Evolutionary conservation across 2,329 filamentous ascomycete species (phyloP).

Genomic region (Didymella sp.): DNA sequence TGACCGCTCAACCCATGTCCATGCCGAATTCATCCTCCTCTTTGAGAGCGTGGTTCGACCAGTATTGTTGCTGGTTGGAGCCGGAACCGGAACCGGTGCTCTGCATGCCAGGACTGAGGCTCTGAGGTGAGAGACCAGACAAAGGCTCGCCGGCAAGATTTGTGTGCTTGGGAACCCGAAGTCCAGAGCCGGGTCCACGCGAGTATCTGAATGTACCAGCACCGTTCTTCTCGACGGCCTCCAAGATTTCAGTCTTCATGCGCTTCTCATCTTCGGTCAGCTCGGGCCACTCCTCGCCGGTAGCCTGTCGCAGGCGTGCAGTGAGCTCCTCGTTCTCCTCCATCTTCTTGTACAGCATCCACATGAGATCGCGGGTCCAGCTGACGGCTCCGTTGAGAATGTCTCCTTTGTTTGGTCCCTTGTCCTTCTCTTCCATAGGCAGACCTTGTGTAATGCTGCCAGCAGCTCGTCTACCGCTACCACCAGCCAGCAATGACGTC

Average conservation of each 20-base stretch:
- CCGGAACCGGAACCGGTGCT: conserved; percentile 71
- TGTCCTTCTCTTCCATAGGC: conserved; percentile 96
- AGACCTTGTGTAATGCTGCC: conserved; percentile 90
- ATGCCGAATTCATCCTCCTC: conserved; percentile 92
- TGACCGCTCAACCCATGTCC: conserved; percentile 60
- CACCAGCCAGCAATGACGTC: conserved; percentile 86
- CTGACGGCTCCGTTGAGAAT: conserved; percentile 96
- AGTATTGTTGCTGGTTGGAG: conserved; percentile 60
- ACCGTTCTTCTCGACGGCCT: conserved; percentile 84
- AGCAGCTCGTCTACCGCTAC: conserved; percentile 79
- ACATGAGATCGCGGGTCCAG: conserved; percentile 98
- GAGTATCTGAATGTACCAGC: conserved; percentile 81
- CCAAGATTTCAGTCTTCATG: conserved; percentile 92
- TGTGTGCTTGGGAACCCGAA: conserved; percentile 91
- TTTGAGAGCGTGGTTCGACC: conserved; percentile 72
- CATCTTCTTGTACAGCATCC: conserved; percentile 89
- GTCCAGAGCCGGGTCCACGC: conserved; percentile 79
- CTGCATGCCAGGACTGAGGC: conserved; percentile 60
- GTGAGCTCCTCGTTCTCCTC: conserved; percentile 88
- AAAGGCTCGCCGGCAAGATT: conserved; percentile 85
- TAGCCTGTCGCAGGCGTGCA: conserved; percentile 63
- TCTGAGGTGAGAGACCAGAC: conserved; percentile 63
- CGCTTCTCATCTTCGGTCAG: conserved; percentile 89
- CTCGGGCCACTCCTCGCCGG: conserved; percentile 46
- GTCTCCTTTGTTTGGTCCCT: conserved; percentile 97